Percentiles rank a stretch among this genome's conserved stretches.
Evolutionary conservation across 441 rosid species (phyloP).

Genomic region (Brassica balearica): DNA sequence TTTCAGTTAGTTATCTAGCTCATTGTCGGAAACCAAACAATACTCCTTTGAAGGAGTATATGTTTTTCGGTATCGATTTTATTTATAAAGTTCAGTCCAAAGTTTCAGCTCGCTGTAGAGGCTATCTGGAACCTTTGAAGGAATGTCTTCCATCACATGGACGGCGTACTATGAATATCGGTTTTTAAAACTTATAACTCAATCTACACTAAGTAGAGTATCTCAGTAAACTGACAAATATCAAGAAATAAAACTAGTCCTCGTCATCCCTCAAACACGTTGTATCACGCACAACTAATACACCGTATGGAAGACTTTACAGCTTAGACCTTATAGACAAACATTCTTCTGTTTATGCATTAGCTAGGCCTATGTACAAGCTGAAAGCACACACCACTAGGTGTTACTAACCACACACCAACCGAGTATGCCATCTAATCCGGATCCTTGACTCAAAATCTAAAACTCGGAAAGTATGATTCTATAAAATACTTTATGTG

Average conservation of each 20-base stretch:
- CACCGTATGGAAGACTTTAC: background rate
- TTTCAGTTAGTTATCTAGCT: background rate
- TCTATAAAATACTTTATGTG: too few relatives aligned
- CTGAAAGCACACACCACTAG: background rate
- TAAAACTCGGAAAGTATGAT: too few relatives aligned
- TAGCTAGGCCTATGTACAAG: background rate
- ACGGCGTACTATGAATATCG: constrained; percentile 15
- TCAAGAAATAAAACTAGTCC: constrained; percentile 19
- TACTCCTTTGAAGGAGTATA: background rate
- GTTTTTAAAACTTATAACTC: background rate
- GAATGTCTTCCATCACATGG: constrained; percentile 34
- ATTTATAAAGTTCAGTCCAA: constrained; percentile 21
- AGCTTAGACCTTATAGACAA: background rate
- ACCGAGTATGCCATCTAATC: too few relatives aligned
- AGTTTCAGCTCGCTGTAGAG: constrained; percentile 33
- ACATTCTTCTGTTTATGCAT: background rate
- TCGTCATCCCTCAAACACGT: constrained; percentile 35
- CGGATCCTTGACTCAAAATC: too few relatives aligned
- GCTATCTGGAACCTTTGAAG: constrained; percentile 17
- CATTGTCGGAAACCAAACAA: constrained; percentile 3
- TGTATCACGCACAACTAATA: background rate
- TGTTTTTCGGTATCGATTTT: constrained; percentile 6
- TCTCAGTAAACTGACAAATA: background rate
- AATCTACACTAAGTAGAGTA: constrained; percentile 9
- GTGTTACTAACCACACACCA: too few relatives aligned